Conservation (phyloP, 1,139 yeast genomes). For the Starmera stellimalicola region DNA sequence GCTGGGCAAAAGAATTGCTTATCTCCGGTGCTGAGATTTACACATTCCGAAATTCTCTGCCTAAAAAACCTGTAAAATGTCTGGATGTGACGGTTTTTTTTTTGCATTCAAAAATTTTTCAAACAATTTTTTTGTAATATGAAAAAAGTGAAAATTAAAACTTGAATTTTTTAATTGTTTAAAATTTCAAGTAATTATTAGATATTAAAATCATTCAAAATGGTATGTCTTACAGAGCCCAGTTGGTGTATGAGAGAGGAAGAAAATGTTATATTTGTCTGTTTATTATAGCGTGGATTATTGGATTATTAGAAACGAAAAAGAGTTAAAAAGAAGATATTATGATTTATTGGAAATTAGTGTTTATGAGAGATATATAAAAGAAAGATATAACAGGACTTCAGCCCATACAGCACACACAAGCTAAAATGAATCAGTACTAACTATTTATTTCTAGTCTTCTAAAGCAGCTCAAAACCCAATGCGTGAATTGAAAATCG, state of each 20-base stretch:
- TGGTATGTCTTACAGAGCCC: slow-evolving; percentile 14
- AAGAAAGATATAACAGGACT: not conserved
- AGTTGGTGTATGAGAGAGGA: no score
- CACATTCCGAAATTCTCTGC: slow-evolving; percentile 3
- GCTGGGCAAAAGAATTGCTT: slow-evolving; percentile 4
- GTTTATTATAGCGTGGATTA: no score
- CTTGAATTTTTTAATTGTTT: not conserved
- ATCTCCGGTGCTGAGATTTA: slow-evolving; percentile 5
- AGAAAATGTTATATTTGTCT: no score
- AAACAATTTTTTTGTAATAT: slow-evolving; percentile 1
- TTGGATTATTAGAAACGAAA: no score
- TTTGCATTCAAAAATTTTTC: no score
- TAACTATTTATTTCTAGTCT: slow-evolving; percentile 21
- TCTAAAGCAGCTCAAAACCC: slow-evolving; percentile 44
- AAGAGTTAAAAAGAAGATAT: slow-evolving; percentile 1
- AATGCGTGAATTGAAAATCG: slow-evolving; percentile 99
- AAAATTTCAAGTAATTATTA: slow-evolving; percentile 8
- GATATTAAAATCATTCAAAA: slow-evolving; percentile 18
- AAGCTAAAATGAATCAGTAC: slow-evolving; percentile 6
- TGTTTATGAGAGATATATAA: not conserved
- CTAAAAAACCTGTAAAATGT: no score
- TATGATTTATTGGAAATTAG: no score
- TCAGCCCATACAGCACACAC: not conserved
- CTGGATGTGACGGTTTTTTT: no score
- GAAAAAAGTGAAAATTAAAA: not conserved